Percentiles rank a stretch among this genome's conserved stretches.
Conservation (phyloP, 2,329 filamentous ascomycete species). For the Colletotrichum liaoningense region DNA sequence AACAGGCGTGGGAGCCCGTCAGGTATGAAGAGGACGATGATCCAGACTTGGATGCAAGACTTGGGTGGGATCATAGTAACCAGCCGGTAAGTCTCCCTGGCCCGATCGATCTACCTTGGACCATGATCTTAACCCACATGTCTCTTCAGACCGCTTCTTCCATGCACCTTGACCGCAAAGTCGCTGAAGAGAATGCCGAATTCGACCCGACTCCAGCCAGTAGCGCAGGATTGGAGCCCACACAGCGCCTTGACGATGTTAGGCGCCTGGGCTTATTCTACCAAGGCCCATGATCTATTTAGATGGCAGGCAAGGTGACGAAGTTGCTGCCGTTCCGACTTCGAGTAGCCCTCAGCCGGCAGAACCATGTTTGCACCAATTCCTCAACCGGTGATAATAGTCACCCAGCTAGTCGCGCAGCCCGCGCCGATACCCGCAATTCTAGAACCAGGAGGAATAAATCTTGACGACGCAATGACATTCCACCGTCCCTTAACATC, state of each 20-base stretch:
- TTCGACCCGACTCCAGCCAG: conserved; percentile 40
- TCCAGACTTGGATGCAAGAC: conserved; percentile 72
- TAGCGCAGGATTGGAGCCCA: conserved; percentile 68
- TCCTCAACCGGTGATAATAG: conserved; percentile 50
- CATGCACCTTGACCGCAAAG: conserved; percentile 55
- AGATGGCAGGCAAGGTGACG: conserved; percentile 37
- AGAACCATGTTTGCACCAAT: conserved; percentile 25
- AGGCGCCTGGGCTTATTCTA: conserved; percentile 57
- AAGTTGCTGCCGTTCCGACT: not conserved
- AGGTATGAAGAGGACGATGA: conserved; percentile 69
- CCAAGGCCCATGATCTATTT: conserved; percentile 38
- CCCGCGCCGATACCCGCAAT: conserved; percentile 80
- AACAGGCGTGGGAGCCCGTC: conserved; percentile 78
- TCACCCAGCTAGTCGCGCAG: conserved; percentile 89
- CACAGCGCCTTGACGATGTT: conserved; percentile 79
- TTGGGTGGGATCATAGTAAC: conserved; percentile 80
- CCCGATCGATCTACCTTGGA: not conserved
- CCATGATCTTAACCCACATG: conserved; percentile 43
- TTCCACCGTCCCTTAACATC: conserved; percentile 79
- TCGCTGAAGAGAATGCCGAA: conserved; percentile 41
- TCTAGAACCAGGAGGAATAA: conserved; percentile 60
- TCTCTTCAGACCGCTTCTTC: conserved; percentile 54
- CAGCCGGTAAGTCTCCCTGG: conserved; percentile 63
- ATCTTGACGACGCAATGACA: conserved; percentile 69
- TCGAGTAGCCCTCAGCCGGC: not conserved